phyloP scores from a whole-genome alignment of 1,284 basidiomycete genomes.

The Peniophora sp. region DNA sequence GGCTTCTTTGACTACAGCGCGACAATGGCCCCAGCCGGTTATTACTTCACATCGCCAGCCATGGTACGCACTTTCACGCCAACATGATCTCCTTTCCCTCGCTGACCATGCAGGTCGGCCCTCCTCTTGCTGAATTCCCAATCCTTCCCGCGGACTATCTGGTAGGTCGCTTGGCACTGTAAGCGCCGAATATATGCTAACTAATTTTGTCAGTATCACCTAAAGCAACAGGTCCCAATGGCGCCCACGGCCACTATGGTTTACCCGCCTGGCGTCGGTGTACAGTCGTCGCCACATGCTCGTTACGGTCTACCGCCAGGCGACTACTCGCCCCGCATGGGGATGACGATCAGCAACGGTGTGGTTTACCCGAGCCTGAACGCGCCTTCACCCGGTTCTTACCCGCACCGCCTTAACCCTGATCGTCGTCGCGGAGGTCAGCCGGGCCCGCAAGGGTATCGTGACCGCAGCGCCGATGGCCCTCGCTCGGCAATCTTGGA shows the following conservation, averaged over 20 bases:
- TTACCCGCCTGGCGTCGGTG: slow-evolving; percentile 26
- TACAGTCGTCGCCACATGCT: slow-evolving; percentile 31
- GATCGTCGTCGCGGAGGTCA: slow-evolving; percentile 18
- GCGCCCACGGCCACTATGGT: slow-evolving; percentile 29
- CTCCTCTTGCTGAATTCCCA: slow-evolving; percentile 25
- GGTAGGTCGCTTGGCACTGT: slow-evolving; percentile 26
- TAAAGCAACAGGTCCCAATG: slow-evolving; percentile 38
- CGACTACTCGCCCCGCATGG: slow-evolving; percentile 43
- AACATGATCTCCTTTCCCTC: slow-evolving; percentile 43
- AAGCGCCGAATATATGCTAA: slow-evolving; percentile 4
- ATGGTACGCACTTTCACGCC: slow-evolving; percentile 44
- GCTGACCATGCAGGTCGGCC: slow-evolving; percentile 33
- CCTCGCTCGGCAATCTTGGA: slow-evolving; percentile 70
- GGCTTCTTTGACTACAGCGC: slow-evolving; percentile 55
- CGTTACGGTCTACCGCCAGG: slow-evolving; percentile 33
- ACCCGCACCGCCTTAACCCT: slow-evolving; percentile 30
- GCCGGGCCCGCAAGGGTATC: slow-evolving; percentile 8
- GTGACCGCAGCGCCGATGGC: slow-evolving; percentile 12
- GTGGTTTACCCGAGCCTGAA: slow-evolving; percentile 31
- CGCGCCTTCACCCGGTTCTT: slow-evolving; percentile 30
- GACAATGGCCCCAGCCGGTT: slow-evolving; percentile 40
- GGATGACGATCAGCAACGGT: slow-evolving; percentile 36
- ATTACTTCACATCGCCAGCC: slow-evolving; percentile 52
- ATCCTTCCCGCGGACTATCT: slow-evolving; percentile 23
- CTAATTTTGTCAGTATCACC: slow-evolving; percentile 31